These are phyloP conservation scores for Turnera subulata DNA, from an alignment of 345 rosid genomes.

Conservation along the genomic window DNA sequence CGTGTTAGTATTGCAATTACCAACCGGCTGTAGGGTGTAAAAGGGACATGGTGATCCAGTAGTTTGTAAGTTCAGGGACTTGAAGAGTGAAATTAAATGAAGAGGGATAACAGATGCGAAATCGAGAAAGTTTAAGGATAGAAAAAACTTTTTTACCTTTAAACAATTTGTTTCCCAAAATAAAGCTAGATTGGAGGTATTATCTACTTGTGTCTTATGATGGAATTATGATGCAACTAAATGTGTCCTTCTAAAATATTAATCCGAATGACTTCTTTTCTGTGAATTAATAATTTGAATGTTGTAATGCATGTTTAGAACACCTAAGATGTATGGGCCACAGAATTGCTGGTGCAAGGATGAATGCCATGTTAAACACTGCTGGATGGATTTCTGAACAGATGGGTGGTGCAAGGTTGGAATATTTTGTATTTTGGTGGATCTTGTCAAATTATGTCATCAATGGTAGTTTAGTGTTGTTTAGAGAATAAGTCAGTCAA, in stretches of 20 bases:
- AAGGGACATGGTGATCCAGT: no score
- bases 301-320: slow-evolving; percentile 41
- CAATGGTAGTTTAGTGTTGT: no score
- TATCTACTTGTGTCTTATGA: background rate
- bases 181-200: slow-evolving; percentile 97
- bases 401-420: slow-evolving; percentile 95
- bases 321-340: slow-evolving; percentile 93
- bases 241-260: background rate
- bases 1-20: no score
- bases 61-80: no score
- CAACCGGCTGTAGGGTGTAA: no score
- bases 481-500: no score
- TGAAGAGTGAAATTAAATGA: no score
- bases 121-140: no score
- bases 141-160: no score
- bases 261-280: background rate
- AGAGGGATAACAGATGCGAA: no score
- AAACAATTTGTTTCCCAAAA: slow-evolving; percentile 97
- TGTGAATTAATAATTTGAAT: slow-evolving; percentile 8
- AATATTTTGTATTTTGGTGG: slow-evolving; percentile 8
- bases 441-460: no score
- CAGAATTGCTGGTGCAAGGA: slow-evolving; percentile 80
- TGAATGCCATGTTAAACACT: slow-evolving; percentile 85
- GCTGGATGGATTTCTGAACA: slow-evolving; percentile 98
- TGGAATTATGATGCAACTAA: background rate